phyloP scores from a whole-genome alignment of 1,284 basidiomycete genomes.

The Cryptococcus floricola region DNA sequence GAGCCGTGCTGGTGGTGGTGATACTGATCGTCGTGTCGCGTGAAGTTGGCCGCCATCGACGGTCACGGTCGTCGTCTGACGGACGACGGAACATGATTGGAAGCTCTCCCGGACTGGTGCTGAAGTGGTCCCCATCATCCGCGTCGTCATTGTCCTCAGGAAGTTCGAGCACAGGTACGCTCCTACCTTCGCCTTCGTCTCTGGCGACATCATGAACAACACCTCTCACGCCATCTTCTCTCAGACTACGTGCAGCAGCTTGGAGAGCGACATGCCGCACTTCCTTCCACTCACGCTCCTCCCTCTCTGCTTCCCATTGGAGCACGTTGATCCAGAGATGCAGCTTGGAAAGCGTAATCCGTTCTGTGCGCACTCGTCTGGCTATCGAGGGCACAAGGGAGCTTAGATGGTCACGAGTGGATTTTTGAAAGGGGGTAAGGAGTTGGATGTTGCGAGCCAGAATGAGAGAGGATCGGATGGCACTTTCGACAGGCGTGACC shows the following conservation, averaged over 20 bases:
- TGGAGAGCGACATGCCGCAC: conserved; percentile 67
- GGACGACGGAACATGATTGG: conserved; percentile 22
- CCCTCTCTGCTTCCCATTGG: conserved; percentile 65
- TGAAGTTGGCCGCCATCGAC: not conserved
- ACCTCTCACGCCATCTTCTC: conserved; percentile 21
- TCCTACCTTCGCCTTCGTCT: not conserved
- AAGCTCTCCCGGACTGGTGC: conserved; percentile 23
- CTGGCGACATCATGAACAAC: conserved; percentile 29
- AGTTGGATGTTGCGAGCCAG: conserved; percentile 76
- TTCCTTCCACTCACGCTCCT: conserved; percentile 63
- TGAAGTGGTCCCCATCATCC: not conserved
- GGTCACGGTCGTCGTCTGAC: conserved; percentile 7
- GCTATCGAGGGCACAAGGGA: conserved; percentile 62
- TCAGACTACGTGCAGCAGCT: conserved; percentile 59
- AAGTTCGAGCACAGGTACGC: conserved; percentile 14
- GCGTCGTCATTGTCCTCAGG: conserved; percentile 1
- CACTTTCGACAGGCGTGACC: conserved; percentile 58
- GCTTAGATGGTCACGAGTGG: conserved; percentile 72
- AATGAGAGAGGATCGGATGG: conserved; percentile 68
- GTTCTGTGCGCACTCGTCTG: conserved; percentile 61
- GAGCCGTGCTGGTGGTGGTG: not conserved
- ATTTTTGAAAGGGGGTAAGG: conserved; percentile 78
- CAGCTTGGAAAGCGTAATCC: conserved; percentile 69
- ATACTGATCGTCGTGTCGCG: not conserved
- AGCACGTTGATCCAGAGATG: conserved; percentile 72